Evolutionary conservation across 1,139 yeast species (phyloP), one percentile per base, ranked within the genome.

Genomic region (Saccharomyces hybrid): DNA sequence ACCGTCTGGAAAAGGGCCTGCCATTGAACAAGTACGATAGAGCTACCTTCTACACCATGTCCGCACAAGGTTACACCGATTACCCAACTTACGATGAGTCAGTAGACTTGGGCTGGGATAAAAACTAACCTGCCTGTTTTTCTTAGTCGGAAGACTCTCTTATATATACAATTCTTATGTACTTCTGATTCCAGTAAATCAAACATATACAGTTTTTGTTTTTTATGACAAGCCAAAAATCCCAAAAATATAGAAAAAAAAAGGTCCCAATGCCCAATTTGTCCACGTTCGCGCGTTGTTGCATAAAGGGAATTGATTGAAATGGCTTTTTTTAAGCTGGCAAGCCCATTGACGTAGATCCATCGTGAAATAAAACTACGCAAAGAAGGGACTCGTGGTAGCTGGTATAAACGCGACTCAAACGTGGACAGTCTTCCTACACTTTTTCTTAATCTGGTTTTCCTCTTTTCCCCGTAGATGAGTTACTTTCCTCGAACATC

Each of bases 1-100:
- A 68, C 21, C 70, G 79, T 56, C 62, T 78, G 53, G 70, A 71
- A 56, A 60, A 73, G 49, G 74, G 73, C 31, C 59, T 51, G 57
- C 64, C 60, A 53, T 67, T 60, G 42, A 51, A 47, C 34, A 26
- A 47, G n/a, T 31, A 50, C n/a, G 53, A 47, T 52, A 62, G 78
- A 56, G 55, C 51, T 12, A 62, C 68, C 9, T 75, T 75, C 61
- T 75, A 76, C 62, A 55, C 64, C 14, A 58, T 57, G 9, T 64
- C 61, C 16, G 63, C 66, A 7, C 61, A 58, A 31, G 77, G 77
- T 9, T 74, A 73, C 59, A 64, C 63, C 12, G 73, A 69, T 55
- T 70, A 67, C 42, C 63, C 63, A 34, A 52, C 34, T 27, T 61
- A 62, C 49, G 49, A 42, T 4, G 55, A 52, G 19, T 50, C 53